Conservation (phyloP, 495 filamentous ascomycete species). For the Podospora sp. region DNA sequence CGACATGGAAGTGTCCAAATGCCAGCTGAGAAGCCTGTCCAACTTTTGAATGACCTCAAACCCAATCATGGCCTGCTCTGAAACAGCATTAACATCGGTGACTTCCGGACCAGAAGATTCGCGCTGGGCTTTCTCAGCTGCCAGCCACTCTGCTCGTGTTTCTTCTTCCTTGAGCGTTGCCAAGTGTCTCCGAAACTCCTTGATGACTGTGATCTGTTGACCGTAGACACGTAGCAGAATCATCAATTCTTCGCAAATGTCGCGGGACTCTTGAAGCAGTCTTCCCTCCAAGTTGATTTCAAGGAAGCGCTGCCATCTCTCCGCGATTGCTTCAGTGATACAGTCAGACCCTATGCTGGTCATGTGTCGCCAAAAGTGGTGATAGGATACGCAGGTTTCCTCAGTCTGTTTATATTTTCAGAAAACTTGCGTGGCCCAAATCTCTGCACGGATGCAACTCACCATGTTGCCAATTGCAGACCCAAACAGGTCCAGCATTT, state of each 20-base stretch:
- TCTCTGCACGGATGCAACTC: too few relatives aligned
- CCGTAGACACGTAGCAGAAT: constrained; percentile 2
- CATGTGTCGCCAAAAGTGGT: constrained; percentile 3
- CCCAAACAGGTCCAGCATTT: constrained; percentile 9
- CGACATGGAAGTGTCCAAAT: constrained; percentile 8
- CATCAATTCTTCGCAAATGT: constrained; percentile 6
- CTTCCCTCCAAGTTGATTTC: constrained; percentile 2
- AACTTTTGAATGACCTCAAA: background rate
- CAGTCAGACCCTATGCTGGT: background rate
- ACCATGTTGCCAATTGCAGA: constrained; percentile 7
- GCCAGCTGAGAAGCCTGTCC: constrained; percentile 5
- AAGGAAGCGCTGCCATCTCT: constrained; percentile 4
- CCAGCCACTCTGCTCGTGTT: background rate
- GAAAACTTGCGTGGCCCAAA: too few relatives aligned
- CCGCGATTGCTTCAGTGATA: background rate
- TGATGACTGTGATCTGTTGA: constrained; percentile 5
- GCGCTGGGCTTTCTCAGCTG: background rate
- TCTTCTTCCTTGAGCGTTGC: constrained; percentile 7
- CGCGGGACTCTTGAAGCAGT: constrained; percentile 2
- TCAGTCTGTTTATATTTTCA: background rate
- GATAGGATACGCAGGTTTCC: background rate
- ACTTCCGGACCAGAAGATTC: background rate
- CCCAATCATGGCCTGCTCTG: background rate
- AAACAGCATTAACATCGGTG: too few relatives aligned
- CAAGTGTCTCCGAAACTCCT: constrained; percentile 9